Evolutionary conservation across 768 basidiomycete genomes (phyloP), one percentile per base, ranked within the genome.

Genomic region (Boletus rubroflammeus): DNA sequence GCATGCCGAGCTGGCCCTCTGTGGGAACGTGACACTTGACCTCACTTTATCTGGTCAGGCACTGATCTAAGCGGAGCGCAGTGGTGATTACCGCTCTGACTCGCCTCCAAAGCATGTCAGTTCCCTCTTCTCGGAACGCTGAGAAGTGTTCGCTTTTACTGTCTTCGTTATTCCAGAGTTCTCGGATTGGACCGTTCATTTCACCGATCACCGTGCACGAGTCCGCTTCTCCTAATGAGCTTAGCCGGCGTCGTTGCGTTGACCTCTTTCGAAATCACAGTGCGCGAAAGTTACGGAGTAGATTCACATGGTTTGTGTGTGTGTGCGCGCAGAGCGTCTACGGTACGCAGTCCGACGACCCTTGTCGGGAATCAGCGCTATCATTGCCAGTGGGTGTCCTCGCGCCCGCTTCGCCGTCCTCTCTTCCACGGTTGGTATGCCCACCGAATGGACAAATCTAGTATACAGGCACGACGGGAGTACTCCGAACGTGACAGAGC

Each of bases 21-120:
- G 55, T 62, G 63, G 53, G 66, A 66, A 65, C 32, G 39, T n/a
- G 38, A 54, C 49, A 58, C 6, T 58, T 52, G 51, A 56, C 55
- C 44, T 61, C 62, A 61, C 57, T 58, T 58, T 64, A 69, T 62
- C 60, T 55, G 45, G 53, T 58, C 64, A 69, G 67, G 69, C 62
- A 68, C 67, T 60, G 56, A 64, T 56, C 56, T 58, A 44, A 54
- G 48, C 59, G 57, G 67, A 58, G 54, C 43, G 50, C 52, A 50
- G 54, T 58, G 32, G 53, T 61, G 56, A 71, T 59, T 55, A 65
- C 59, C 54, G 53, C 67, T 47, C 47, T 58, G 50, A 26, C 59
- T 63, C 58, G 53, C 63, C 56, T 52, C 47, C 65, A 67, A 61
- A 60, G 61, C 55, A 63, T 62, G 59, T 56, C 60, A 31, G 26